phyloP scores from a whole-genome alignment of 257 asterid genomes.

The Euphrasia confusa region DNA sequence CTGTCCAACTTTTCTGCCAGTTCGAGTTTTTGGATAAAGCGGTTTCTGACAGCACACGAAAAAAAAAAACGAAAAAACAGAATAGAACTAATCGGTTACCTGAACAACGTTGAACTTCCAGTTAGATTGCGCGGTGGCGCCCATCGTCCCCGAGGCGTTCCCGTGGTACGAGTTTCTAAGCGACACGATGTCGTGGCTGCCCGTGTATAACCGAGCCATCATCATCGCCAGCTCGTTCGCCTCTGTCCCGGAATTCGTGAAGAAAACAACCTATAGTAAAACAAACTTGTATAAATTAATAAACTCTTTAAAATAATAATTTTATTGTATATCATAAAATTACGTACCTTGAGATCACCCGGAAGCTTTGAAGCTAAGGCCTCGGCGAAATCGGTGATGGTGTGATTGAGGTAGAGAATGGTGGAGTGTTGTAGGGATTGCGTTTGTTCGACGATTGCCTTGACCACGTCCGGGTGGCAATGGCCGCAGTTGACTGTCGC shows the following conservation, averaged over 20 bases:
- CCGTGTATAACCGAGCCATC: slow-evolving; percentile 69
- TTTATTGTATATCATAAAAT: too few species aligned
- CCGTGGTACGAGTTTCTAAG: slow-evolving; percentile 76
- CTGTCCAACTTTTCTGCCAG: too few species aligned
- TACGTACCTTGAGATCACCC: slow-evolving; percentile 57
- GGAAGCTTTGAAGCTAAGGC: slow-evolving; percentile 70
- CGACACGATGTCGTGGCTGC: slow-evolving; percentile 54
- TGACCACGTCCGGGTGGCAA: slow-evolving; percentile 73
- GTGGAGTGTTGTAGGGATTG: slow-evolving; percentile 60
- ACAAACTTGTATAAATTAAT: too few species aligned
- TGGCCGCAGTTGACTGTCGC: slow-evolving; percentile 80
- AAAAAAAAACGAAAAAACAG: too few species aligned
- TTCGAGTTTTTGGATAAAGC: too few species aligned
- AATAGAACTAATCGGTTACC: slow-evolving; percentile 27
- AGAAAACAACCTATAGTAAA: slow-evolving; percentile 50
- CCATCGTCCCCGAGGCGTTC: slow-evolving; percentile 68
- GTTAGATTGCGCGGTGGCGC: slow-evolving; percentile 62
- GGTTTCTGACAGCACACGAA: too few species aligned
- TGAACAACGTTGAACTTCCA: slow-evolving; percentile 73
- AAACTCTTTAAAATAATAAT: too few species aligned
- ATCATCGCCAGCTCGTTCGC: slow-evolving; percentile 74
- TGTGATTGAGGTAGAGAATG: slow-evolving; percentile 54
- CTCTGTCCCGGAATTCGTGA: slow-evolving; percentile 79
- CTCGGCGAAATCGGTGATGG: slow-evolving; percentile 69
- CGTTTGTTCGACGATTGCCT: slow-evolving; percentile 56